phyloP scores from a whole-genome alignment of 2,329 filamentous ascomycete species.

The Aspergillus sojae region DNA sequence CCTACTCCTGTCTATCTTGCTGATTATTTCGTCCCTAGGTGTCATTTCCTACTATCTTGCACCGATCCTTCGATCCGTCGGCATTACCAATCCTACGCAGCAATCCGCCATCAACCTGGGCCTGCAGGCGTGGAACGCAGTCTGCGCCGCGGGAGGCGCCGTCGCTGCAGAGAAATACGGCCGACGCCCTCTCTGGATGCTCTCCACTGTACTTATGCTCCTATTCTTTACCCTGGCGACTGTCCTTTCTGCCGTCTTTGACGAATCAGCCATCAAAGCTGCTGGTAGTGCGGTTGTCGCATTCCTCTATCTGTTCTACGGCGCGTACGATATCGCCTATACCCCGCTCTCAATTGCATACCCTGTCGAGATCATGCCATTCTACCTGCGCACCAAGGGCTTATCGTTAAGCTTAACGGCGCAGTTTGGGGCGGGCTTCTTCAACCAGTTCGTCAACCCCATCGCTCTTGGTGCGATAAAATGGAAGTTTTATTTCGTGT shows the following conservation, averaged over 20 bases:
- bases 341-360: slow-evolving; percentile 32
- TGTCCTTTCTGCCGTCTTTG: neutral
- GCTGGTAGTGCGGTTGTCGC: neutral
- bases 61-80: neutral
- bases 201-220: slow-evolving; percentile 24
- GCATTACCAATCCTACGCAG: neutral
- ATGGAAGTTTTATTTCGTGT: slow-evolving; percentile 38
- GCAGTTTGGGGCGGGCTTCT: slow-evolving; percentile 34
- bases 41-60: neutral
- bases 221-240: slow-evolving; percentile 22
- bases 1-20: neutral
- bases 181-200: slow-evolving; percentile 1
- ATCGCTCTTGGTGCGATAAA: slow-evolving; percentile 41
- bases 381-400: slow-evolving; percentile 39
- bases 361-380: slow-evolving; percentile 38
- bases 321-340: slow-evolving; percentile 35
- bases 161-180: neutral
- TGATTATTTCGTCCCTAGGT: neutral
- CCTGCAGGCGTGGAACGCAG: neutral
- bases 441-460: slow-evolving; percentile 49
- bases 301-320: slow-evolving; percentile 8
- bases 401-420: slow-evolving; percentile 29
- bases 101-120: neutral
- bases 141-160: neutral
- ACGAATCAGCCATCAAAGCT: neutral